Percentiles rank a stretch among this genome's conserved stretches.
phyloP scores from a whole-genome alignment of 495 filamentous ascomycete genomes.

The Echria macrotheca region DNA sequence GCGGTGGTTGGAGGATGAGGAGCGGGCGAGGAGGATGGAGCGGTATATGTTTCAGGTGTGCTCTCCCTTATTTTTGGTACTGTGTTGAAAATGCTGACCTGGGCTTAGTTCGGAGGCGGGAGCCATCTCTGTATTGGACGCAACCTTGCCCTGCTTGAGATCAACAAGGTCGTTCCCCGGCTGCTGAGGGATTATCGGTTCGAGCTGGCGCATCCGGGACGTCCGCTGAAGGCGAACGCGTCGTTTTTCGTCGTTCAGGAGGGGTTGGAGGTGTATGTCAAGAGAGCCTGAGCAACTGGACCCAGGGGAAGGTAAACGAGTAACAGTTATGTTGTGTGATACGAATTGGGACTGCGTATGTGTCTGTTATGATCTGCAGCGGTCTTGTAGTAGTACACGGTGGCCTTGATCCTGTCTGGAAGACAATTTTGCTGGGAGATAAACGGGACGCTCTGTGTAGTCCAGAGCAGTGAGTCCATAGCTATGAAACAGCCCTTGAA shows the following conservation, averaged over 20 bases:
- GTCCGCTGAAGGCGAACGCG: slow-evolving; percentile 42
- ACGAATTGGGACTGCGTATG: no score
- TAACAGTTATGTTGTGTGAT: no score
- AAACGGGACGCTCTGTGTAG: no score
- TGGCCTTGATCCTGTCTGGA: no score
- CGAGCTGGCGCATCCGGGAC: slow-evolving; percentile 40
- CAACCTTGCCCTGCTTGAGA: slow-evolving; percentile 51
- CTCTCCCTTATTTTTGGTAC: not conserved
- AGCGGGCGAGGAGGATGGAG: slow-evolving; percentile 42
- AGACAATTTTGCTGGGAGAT: no score
- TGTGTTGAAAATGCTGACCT: not conserved
- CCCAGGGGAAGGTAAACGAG: no score
- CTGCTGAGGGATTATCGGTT: slow-evolving; percentile 48
- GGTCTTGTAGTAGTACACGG: no score
- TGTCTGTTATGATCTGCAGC: no score
- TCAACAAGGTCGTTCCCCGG: slow-evolving; percentile 51
- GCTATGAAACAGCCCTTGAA: no score
- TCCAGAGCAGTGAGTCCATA: no score
- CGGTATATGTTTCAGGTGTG: slow-evolving; percentile 47
- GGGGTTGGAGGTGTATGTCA: slow-evolving; percentile 41
- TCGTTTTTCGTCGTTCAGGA: slow-evolving; percentile 52
- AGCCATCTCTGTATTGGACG: slow-evolving; percentile 51
- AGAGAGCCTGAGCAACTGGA: no score
- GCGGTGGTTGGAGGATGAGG: slow-evolving; percentile 56
- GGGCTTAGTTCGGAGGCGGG: slow-evolving; percentile 44